These are phyloP conservation scores for Bipolaris victoriae DNA, from an alignment of 2,329 filamentous ascomycete genomes.

Conservation along the genomic window DNA sequence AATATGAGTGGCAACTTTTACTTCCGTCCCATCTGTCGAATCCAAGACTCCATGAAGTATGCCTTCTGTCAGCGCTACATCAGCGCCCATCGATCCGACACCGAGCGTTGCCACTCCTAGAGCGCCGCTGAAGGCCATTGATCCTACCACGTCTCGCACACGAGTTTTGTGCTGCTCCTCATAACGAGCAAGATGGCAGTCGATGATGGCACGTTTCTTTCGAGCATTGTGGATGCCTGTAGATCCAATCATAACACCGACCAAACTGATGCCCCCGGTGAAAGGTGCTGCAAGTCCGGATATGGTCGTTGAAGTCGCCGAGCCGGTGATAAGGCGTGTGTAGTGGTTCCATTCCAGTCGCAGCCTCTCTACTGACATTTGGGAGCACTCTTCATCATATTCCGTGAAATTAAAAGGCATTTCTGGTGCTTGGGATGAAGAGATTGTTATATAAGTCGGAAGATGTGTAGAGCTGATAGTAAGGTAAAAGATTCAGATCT, in stretches of 20 bases:
- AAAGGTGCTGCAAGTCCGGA: neutral
- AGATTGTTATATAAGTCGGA: neutral
- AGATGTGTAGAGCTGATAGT: too few species aligned
- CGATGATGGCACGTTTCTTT: conserved; percentile 4
- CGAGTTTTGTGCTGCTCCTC: neutral
- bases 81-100: neutral
- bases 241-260: conserved; percentile 2
- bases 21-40: neutral
- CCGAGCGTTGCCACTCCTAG: neutral
- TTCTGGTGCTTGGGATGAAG: neutral
- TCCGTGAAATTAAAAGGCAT: conserved; percentile 1
- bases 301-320: neutral
- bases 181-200: neutral
- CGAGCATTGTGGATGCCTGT: conserved; percentile 3
- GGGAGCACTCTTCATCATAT: neutral
- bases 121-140: neutral
- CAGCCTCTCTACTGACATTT: conserved; percentile 1
- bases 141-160: neutral
- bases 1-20: neutral
- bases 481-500: too few species aligned
- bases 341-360: conserved; percentile 4
- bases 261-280: neutral
- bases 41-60: neutral
- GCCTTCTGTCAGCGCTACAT: neutral
- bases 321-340: neutral